phyloP scores from a whole-genome alignment of 768 basidiomycete species.

The Termitomyces sp. region DNA sequence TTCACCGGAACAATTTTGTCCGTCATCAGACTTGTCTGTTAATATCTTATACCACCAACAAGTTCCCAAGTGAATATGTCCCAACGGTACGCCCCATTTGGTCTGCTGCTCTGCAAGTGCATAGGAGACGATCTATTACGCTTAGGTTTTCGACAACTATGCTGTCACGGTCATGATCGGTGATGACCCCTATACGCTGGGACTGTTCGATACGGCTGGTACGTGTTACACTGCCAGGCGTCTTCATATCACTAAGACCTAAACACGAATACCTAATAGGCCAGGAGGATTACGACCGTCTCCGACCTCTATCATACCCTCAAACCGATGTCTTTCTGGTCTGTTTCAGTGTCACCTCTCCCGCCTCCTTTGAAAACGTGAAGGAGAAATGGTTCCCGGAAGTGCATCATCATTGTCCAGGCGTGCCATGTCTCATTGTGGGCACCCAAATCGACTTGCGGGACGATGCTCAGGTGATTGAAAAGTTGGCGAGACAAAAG shows the following conservation, averaged over 20 bases:
- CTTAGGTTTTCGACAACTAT: slow-evolving; percentile 92
- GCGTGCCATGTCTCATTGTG: slow-evolving; percentile 98
- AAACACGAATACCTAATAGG: slow-evolving; percentile 39
- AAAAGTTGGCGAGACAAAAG: slow-evolving; percentile 95
- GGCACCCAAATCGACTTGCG: slow-evolving; percentile 97
- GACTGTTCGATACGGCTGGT: slow-evolving; percentile 99
- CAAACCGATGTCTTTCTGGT: slow-evolving; percentile 99
- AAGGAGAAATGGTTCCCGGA: slow-evolving; percentile 99
- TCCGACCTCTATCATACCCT: slow-evolving; percentile 98
- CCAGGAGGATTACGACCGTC: slow-evolving; percentile 99
- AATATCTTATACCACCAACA: slow-evolving; percentile 97
- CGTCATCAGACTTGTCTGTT: slow-evolving; percentile 73
- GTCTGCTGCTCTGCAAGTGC: slow-evolving; percentile 17
- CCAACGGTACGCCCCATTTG: slow-evolving; percentile 72
- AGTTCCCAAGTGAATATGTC: slow-evolving; percentile 98
- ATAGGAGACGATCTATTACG: slow-evolving; percentile 14
- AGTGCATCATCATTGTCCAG: slow-evolving; percentile 99
- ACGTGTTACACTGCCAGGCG: slow-evolving; percentile 24
- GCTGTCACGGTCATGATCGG: slow-evolving; percentile 99
- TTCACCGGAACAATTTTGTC: slow-evolving; percentile 6
- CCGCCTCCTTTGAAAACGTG: slow-evolving; percentile 99
- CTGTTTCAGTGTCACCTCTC: slow-evolving; percentile 98
- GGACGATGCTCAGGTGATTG: slow-evolving; percentile 88
- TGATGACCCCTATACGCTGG: slow-evolving; percentile 97
- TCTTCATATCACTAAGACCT: slow-evolving; percentile 8